Base-by-base conservation (phyloP, 805 yeast species). In the Hanseniaspora lindneri region DNA sequence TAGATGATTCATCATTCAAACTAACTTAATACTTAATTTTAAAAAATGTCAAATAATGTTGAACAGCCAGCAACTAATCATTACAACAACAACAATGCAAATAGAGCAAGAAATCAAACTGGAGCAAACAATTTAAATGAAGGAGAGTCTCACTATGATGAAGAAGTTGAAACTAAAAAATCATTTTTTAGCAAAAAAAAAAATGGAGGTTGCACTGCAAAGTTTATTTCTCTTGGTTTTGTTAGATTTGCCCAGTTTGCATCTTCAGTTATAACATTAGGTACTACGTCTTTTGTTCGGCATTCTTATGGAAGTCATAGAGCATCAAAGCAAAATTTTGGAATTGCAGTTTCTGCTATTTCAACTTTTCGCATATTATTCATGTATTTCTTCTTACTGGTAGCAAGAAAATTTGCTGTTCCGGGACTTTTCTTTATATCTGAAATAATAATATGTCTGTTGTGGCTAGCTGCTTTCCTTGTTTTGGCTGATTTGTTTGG, bases 391-490 rank as follows among this genome's bases (percentile, higher is more conserved):
- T 17, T 60, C 1, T 53, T 59, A 1, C 36, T 57, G 28, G n/a
- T 56, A 11, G 13, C 39, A 0, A 60, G 61, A 19, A 30, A 51
- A 4, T 35, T 56, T 33, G 53, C 63, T 11, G 46, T 57, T 21
- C 56, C 61, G 8, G 66, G 66, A 34, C 50, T 55, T 1, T 32
- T 61, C 27, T 44, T 63, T 8, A 17, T 60, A 7, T 50, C 56
- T 19, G 70, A 66, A 50, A 32, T 56, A 4, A 24, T 65, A 6
- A 24, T 66, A 34, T 39, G 57, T 13, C 40, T 62, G 25, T 44
- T 66, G 19, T 65, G 67, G 67, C 48, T 66, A n/a, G 53, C 60
- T 41, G 60, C 63, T 1, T 66, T 65, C 42, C 58, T 66, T 42
- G 66, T 66, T 20, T 54, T 58, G 13, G 66, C 67, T 6, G 51